Percentiles rank a stretch among this genome's conserved stretches.
Evolutionary conservation across 2,329 filamentous ascomycete species (phyloP).

Genomic region (Didymella sp.): DNA sequence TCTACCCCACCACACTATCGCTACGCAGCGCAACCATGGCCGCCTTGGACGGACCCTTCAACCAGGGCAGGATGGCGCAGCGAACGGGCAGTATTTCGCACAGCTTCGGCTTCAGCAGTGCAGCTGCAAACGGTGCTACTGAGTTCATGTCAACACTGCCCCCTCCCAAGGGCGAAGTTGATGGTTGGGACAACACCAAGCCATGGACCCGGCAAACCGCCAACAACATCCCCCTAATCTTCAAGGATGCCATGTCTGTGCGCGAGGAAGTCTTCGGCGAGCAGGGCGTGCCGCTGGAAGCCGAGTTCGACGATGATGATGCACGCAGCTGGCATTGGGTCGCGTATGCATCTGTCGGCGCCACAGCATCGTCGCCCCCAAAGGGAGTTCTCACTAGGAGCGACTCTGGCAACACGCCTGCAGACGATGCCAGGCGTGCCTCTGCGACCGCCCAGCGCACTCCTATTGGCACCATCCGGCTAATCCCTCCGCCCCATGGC

Average conservation of each 20-base stretch:
- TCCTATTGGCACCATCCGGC: constrained; percentile 77
- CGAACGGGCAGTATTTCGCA: constrained; percentile 23
- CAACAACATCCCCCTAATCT: constrained; percentile 51
- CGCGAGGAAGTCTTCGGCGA: constrained; percentile 66
- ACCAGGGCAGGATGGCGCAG: background rate
- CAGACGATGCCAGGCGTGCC: constrained; percentile 43
- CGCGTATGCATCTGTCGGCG: constrained; percentile 71
- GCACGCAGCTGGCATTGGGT: constrained; percentile 84
- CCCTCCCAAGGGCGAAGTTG: constrained; percentile 45
- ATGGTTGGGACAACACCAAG: constrained; percentile 47
- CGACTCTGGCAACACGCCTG: constrained; percentile 51
- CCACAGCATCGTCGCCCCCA: constrained; percentile 46
- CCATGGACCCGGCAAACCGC: constrained; percentile 44
- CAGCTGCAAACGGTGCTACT: constrained; percentile 37
- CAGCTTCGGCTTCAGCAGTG: constrained; percentile 31
- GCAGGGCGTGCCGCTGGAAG: constrained; percentile 64
- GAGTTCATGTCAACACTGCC: constrained; percentile 51
- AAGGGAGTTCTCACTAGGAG: constrained; percentile 53
- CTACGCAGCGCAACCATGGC: background rate
- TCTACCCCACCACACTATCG: background rate
- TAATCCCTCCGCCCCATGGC: constrained; percentile 81
- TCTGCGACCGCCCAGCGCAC: constrained; percentile 52
- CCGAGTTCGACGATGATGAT: constrained; percentile 85
- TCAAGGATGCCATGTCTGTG: constrained; percentile 64
- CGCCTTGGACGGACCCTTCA: constrained; percentile 10